Base-by-base conservation (phyloP, 1,284 basidiomycete genomes). In the Xerocomus amazonicus region DNA sequence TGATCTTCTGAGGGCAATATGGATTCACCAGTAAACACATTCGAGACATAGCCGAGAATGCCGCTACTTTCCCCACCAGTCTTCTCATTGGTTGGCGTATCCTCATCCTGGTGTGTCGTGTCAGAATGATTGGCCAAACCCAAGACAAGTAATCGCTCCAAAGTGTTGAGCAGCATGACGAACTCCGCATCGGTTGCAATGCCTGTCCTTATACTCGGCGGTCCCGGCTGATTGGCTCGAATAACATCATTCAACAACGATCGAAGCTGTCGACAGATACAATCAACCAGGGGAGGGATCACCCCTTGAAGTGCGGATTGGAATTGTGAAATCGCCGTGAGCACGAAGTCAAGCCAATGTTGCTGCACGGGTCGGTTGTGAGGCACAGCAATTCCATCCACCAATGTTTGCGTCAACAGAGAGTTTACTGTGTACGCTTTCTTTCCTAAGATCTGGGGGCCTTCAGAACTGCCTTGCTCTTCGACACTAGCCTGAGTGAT, bases 301-400 rank as follows among this genome's bases (percentile, higher is more conserved):
- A 88, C 76, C 13, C 75, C 70, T 37, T 83, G 80, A 7, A 91
- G 71, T 19, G 80, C 73, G 38, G 83, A 81, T 52, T 90, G 87
- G 60, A 92, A 90, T 57, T 90, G 85, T 0, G 91, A 85, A 8
- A 95, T 73, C 0, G 91, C 90, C 85, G 92, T 92, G 47, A 97
- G 78, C 50, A 97, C 78, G 65, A 99, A 98, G 67, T 98, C 96
- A 19, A 97, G 78, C 96, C 96, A 99, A 63, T 97, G 91, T 62
- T 96, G 92, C 12, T 97, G 70, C 19, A 95, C 78, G 1, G 90
- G 78, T 17, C 85, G 81, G 67, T 95, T 96, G 19, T 77, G 71
- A 6, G 77, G 72, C 5, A 74, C 68, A 5, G 84, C 74, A 37
- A 98, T 83, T 1, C 91, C 96, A 60, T 93, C 89, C 14, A 89